These are phyloP conservation scores for Russula vinacea DNA, from an alignment of 768 basidiomycete genomes.

Conservation along the genomic window DNA sequence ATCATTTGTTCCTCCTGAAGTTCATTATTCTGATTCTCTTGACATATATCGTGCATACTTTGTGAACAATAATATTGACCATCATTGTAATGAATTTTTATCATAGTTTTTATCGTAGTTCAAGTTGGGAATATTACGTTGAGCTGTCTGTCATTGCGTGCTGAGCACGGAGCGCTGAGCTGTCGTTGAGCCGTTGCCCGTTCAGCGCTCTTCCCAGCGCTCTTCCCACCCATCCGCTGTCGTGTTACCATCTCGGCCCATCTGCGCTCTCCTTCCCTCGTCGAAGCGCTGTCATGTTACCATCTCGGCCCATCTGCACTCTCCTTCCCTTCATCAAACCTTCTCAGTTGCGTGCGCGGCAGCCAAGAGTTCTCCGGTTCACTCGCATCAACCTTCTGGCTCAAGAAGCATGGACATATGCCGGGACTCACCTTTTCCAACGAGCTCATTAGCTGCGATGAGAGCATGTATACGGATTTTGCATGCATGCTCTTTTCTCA, in stretches of 20 bases:
- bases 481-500: constrained; percentile 88
- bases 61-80: not conserved
- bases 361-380: constrained; percentile 96
- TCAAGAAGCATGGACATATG: constrained; percentile 98
- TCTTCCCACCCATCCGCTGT: too few relatives aligned
- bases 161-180: too few relatives aligned
- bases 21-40: not conserved
- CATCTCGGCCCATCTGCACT: too few relatives aligned
- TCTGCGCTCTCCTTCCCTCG: too few relatives aligned
- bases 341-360: constrained; percentile 95
- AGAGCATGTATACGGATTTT: constrained; percentile 70
- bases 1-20: not conserved
- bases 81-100: not conserved
- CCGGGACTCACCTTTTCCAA: constrained; percentile 95
- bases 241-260: too few relatives aligned
- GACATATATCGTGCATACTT: not conserved
- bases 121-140: too few relatives aligned
- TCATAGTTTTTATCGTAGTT: too few relatives aligned
- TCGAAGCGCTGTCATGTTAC: too few relatives aligned
- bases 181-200: too few relatives aligned
- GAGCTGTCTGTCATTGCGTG: too few relatives aligned
- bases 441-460: constrained; percentile 71
- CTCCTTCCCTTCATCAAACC: too few relatives aligned
- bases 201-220: too few relatives aligned
- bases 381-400: constrained; percentile 92